Percentiles rank a stretch among this genome's conserved stretches.
Evolutionary conservation across 169 alveolate genomes (phyloP).

Genomic region (Pseudocohnilembus persalinus): DNA sequence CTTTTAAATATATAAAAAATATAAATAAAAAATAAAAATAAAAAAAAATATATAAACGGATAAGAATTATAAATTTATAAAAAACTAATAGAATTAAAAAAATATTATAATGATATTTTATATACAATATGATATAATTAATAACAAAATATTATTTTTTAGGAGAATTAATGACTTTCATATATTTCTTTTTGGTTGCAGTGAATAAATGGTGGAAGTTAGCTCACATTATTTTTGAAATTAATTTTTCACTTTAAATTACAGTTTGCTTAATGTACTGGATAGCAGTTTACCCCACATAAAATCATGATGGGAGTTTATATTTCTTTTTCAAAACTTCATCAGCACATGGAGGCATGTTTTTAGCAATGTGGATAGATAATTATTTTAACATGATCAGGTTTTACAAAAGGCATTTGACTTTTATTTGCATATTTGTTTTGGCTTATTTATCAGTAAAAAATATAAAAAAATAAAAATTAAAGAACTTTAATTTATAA

Average conservation of each 20-base stretch:
- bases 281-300: slow-evolving; percentile 8
- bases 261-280: slow-evolving; percentile 9
- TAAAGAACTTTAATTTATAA: too few species aligned
- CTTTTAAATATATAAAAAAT: too few species aligned
- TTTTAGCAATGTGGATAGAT: not conserved
- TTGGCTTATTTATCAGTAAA: not conserved
- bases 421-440: not conserved
- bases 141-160: too few species aligned
- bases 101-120: too few species aligned
- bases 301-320: not conserved
- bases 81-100: too few species aligned
- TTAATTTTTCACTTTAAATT: slow-evolving; percentile 2
- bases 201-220: slow-evolving; percentile 8
- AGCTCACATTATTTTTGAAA: slow-evolving; percentile 14
- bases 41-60: too few species aligned
- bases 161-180: not conserved
- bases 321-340: not conserved
- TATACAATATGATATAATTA: too few species aligned
- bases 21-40: too few species aligned
- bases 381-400: not conserved
- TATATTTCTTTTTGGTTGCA: not conserved
- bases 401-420: not conserved
- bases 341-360: not conserved
- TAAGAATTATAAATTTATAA: too few species aligned
- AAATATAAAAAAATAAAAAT: too few species aligned